These are phyloP conservation scores for Teratosphaeria zuluensis DNA, from an alignment of 2,329 filamentous ascomycete genomes.

Conservation along the genomic window DNA sequence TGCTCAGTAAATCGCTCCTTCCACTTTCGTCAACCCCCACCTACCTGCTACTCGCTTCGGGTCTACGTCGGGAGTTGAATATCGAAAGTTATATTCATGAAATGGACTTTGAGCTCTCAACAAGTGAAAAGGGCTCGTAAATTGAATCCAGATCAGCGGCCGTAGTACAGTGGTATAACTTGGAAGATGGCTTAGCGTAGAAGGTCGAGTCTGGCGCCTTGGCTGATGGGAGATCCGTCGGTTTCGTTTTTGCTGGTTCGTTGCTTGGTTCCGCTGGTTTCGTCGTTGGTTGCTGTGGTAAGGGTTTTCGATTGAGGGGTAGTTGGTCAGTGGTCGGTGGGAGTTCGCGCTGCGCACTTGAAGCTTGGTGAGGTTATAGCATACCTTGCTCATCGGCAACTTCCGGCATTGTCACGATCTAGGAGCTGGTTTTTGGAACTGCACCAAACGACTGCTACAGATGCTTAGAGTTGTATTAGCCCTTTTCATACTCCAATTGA, in stretches of 20 bases:
- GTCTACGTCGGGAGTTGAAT: too few relatives aligned
- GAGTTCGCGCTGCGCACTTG: neutral
- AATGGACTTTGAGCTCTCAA: neutral
- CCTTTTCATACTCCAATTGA: too few relatives aligned
- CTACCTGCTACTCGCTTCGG: neutral
- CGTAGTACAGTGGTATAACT: neutral
- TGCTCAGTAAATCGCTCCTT: too few relatives aligned
- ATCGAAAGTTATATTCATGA: neutral
- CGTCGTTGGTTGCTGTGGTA: neutral
- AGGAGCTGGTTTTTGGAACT: neutral
- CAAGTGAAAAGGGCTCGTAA: neutral
- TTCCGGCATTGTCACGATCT: neutral
- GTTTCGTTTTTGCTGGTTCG: neutral
- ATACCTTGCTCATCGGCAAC: neutral
- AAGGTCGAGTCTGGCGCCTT: neutral
- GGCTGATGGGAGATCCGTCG: neutral
- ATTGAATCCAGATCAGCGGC: neutral
- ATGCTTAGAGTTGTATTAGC: too few relatives aligned
- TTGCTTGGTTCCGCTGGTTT: neutral
- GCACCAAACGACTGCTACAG: too few relatives aligned
- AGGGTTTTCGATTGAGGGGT: neutral
- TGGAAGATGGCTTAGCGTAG: neutral
- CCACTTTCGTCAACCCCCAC: too few relatives aligned
- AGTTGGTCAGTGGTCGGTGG: neutral
- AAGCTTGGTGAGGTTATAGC: neutral